phyloP scores from a whole-genome alignment of 2,329 filamentous ascomycete species.

The Boeremia lycopersici region DNA sequence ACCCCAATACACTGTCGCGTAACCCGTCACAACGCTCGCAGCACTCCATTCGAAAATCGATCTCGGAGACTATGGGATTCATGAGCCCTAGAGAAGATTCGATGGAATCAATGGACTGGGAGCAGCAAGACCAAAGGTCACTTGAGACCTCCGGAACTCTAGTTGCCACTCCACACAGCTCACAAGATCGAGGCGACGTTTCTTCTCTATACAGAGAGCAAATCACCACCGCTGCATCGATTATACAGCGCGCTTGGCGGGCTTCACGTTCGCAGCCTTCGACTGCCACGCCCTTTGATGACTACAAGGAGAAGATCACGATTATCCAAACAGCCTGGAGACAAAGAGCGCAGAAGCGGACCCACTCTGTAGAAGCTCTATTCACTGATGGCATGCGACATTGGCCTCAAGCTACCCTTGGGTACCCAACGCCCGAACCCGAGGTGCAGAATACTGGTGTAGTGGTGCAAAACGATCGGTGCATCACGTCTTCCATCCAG shows the following conservation, averaged over 20 bases:
- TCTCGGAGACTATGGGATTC: slow-evolving; percentile 39
- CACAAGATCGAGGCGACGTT: slow-evolving; percentile 34
- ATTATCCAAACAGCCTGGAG: slow-evolving; percentile 48
- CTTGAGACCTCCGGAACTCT: slow-evolving; percentile 36
- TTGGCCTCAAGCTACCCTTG: slow-evolving; percentile 43
- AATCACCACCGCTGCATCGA: slow-evolving; percentile 37
- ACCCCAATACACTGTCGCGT: slow-evolving; percentile 33
- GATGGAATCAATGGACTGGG: slow-evolving; percentile 37
- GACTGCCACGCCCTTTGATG: slow-evolving; percentile 34
- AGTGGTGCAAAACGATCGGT: slow-evolving; percentile 26
- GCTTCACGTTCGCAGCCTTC: slow-evolving; percentile 31
- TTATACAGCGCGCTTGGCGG: slow-evolving; percentile 47
- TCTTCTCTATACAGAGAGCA: slow-evolving; percentile 36
- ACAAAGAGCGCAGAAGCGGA: slow-evolving; percentile 38
- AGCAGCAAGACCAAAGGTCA: slow-evolving; percentile 26
- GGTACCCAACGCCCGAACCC: slow-evolving; percentile 43
- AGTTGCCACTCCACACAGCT: slow-evolving; percentile 34
- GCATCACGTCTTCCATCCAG: slow-evolving; percentile 40
- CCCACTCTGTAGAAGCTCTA: slow-evolving; percentile 40
- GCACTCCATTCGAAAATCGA: slow-evolving; percentile 41
- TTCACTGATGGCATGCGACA: slow-evolving; percentile 39
- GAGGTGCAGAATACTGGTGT: slow-evolving; percentile 29
- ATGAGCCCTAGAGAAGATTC: slow-evolving; percentile 40
- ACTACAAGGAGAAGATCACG: slow-evolving; percentile 48
- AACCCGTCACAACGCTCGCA: slow-evolving; percentile 41